phyloP scores from a whole-genome alignment of 352 stramenopile species.

The Phytophthora macrochlamydospora region DNA sequence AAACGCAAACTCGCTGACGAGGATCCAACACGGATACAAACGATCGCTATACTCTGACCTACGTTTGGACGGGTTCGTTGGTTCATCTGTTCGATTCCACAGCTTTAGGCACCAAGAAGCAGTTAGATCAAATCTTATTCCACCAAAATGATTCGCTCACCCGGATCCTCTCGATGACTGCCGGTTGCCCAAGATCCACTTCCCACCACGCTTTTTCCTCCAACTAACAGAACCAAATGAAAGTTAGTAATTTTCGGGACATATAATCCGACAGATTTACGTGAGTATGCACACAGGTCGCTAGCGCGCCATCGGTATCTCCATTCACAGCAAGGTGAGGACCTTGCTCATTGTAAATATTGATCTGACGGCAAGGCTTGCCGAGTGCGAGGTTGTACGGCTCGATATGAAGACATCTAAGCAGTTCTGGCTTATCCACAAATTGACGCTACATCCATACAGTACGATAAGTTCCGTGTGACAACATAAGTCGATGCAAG shows the following conservation, averaged over 20 bases:
- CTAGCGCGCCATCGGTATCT: constrained; percentile 64
- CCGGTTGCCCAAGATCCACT: constrained; percentile 86
- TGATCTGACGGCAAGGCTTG: constrained; percentile 84
- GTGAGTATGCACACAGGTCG: constrained; percentile 90
- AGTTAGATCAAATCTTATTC: not conserved
- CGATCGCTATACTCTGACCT: constrained; percentile 78
- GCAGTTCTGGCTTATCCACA: constrained; percentile 71
- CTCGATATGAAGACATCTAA: constrained; percentile 84
- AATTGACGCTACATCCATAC: constrained; percentile 54
- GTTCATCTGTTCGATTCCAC: constrained; percentile 93
- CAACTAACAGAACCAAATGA: constrained; percentile 36
- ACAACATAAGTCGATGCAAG: not conserved
- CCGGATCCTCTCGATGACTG: constrained; percentile 79
- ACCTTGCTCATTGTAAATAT: constrained; percentile 90
- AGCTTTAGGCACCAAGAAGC: constrained; percentile 41
- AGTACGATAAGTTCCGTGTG: not conserved
- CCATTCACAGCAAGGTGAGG: constrained; percentile 87
- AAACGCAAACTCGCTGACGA: constrained; percentile 91
- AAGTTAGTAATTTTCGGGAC: not conserved
- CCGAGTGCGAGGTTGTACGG: constrained; percentile 90
- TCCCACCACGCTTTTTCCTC: constrained; percentile 95
- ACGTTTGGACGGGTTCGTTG: constrained; percentile 72
- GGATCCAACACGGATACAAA: constrained; percentile 93
- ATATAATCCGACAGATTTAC: constrained; percentile 25
- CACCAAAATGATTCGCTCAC: constrained; percentile 19